Evolutionary conservation across 1,284 basidiomycete genomes (phyloP).

Genomic region (Moesziomyces parantarcticus): DNA sequence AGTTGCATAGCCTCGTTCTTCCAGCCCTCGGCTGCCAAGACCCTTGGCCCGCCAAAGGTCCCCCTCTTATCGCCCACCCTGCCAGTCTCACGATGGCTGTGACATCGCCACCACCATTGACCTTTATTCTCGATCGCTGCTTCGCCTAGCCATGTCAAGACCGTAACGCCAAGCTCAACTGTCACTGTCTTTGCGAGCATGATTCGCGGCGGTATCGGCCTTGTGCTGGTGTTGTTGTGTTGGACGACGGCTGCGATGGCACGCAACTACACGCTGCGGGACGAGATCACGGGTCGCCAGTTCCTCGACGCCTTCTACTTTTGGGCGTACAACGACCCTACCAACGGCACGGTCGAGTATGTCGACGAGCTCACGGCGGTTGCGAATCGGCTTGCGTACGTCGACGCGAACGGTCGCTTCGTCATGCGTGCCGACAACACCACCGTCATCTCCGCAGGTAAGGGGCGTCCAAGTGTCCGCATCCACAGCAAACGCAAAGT

Average conservation of each 20-base stretch:
- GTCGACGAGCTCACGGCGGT: slow-evolving; percentile 35
- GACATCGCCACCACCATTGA: background rate
- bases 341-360: slow-evolving; percentile 49
- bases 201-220: background rate
- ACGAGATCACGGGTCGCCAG: slow-evolving; percentile 43
- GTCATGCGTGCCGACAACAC: slow-evolving; percentile 52
- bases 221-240: background rate
- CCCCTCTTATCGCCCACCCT: background rate
- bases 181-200: background rate
- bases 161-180: background rate
- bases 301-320: slow-evolving; percentile 52
- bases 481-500: slow-evolving; percentile 45
- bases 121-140: background rate
- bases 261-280: slow-evolving; percentile 43
- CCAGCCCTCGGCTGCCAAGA: background rate
- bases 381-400: slow-evolving; percentile 24
- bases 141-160: background rate
- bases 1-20: background rate
- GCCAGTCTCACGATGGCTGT: background rate
- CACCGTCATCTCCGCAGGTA: slow-evolving; percentile 9
- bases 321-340: slow-evolving; percentile 50
- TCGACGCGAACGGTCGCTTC: slow-evolving; percentile 37
- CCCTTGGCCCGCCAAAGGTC: background rate
- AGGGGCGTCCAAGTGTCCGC: slow-evolving; percentile 37
- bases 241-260: slow-evolving; percentile 12